Conservation (phyloP, 2,329 filamentous ascomycete species). For the Kalaharituber pfeilii region DNA sequence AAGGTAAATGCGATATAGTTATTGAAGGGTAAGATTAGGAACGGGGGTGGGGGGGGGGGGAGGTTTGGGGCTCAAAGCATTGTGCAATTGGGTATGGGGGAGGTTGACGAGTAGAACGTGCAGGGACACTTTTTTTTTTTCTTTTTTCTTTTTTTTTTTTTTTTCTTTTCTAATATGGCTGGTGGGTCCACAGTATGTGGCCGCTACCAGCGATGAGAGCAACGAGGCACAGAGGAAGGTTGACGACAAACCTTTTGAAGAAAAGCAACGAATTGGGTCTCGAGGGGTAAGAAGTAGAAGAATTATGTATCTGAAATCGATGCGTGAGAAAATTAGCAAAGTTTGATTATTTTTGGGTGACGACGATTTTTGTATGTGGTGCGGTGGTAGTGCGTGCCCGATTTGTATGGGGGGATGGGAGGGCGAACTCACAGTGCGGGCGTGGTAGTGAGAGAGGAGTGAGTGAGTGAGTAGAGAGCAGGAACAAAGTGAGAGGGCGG, state of each 20-base stretch:
- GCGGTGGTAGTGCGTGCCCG: background rate
- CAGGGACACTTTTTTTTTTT: background rate
- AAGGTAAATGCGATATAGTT: background rate
- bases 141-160: background rate
- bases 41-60: background rate
- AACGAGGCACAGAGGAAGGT: background rate
- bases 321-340: background rate
- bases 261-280: background rate
- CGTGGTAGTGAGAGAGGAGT: background rate
- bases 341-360: constrained; percentile 2
- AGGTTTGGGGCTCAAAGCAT: too few relatives aligned
- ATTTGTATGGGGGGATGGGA: background rate
- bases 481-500: constrained; percentile 1
- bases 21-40: background rate
- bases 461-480: background rate
- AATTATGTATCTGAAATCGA: background rate
- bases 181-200: background rate
- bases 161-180: constrained; percentile 2
- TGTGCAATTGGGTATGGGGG: too few relatives aligned
- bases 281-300: background rate
- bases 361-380: background rate
- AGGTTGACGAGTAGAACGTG: background rate
- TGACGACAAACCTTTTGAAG: constrained; percentile 1
- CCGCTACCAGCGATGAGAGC: background rate
- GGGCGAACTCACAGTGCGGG: background rate